Conservation (phyloP, 2,329 filamentous ascomycete genomes). For the Aspergillus cejpii region DNA sequence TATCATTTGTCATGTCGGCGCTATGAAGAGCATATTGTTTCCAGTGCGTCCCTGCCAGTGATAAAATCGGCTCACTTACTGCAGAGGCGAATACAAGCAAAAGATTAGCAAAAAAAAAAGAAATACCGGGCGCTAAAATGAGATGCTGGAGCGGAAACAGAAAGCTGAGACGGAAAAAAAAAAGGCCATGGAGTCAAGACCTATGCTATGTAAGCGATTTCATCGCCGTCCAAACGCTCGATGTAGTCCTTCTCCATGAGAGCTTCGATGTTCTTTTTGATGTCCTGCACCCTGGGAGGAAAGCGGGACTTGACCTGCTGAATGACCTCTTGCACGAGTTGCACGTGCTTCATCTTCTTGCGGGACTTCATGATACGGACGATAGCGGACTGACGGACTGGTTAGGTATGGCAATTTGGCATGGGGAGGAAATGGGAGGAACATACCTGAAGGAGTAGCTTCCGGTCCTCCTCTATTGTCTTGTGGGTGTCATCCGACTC, state of each 20-base stretch:
- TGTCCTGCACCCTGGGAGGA: slow-evolving; percentile 84
- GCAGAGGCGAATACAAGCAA: slow-evolving; percentile 2
- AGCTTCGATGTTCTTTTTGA: slow-evolving; percentile 99
- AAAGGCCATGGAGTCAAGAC: slow-evolving; percentile 4
- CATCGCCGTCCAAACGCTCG: slow-evolving; percentile 88
- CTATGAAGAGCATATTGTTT: slow-evolving; percentile 8
- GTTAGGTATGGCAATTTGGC: slow-evolving; percentile 6
- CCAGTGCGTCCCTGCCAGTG: background rate
- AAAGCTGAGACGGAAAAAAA: slow-evolving; percentile 5
- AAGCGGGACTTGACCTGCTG: slow-evolving; percentile 90
- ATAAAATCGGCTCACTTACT: background rate
- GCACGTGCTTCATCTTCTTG: slow-evolving; percentile 96
- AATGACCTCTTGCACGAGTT: slow-evolving; percentile 91
- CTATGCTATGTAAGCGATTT: slow-evolving; percentile 89
- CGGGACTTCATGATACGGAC: slow-evolving; percentile 99
- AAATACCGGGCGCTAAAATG: slow-evolving; percentile 8
- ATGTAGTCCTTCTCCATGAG: slow-evolving; percentile 98
- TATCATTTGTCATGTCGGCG: slow-evolving; percentile 28
- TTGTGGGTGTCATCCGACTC: slow-evolving; percentile 98
- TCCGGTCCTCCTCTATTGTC: slow-evolving; percentile 97
- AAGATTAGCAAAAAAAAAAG: slow-evolving; percentile 5
- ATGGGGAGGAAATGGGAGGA: slow-evolving; percentile 14
- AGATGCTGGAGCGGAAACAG: slow-evolving; percentile 1
- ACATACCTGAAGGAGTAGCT: slow-evolving; percentile 89
- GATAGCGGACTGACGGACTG: slow-evolving; percentile 69